A percentile compares a stretch with the other conserved stretches of the same genome.
These are phyloP conservation scores for Artemisia annua DNA, from an alignment of 129 eudicot genomes.

Conservation along the genomic window DNA sequence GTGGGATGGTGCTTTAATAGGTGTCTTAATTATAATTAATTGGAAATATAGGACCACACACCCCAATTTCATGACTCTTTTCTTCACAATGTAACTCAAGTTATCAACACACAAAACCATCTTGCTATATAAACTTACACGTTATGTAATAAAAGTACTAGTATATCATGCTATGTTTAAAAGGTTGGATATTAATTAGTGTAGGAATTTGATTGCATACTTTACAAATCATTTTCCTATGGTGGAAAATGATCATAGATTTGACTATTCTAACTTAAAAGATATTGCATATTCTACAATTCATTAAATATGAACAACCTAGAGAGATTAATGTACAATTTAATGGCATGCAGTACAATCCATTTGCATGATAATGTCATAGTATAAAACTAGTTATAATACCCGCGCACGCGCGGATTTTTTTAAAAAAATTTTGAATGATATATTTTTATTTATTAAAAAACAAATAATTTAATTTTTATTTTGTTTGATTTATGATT, in stretches of 20 bases:
- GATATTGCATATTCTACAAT: not conserved
- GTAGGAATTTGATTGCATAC: not conserved
- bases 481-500: no score
- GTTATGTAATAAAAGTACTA: not conserved
- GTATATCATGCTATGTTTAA: not conserved
- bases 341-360: not conserved
- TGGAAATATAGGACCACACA: constrained; percentile 84
- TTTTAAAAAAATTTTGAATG: no score
- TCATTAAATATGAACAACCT: not conserved
- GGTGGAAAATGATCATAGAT: not conserved
- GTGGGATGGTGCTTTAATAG: constrained; percentile 57
- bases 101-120: constrained; percentile 16
- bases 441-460: no score
- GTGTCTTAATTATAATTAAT: constrained; percentile 78
- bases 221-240: not conserved
- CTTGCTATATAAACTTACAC: not conserved
- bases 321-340: not conserved
- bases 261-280: not conserved
- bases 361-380: constrained; percentile 1
- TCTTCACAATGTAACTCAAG: constrained; percentile 20
- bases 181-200: not conserved
- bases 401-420: no score
- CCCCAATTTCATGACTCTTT: constrained; percentile 21
- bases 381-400: no score
- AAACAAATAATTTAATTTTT: no score